Evolutionary conservation across 2,329 filamentous ascomycete genomes (phyloP).

Genomic region (Blastomyces percursus): DNA sequence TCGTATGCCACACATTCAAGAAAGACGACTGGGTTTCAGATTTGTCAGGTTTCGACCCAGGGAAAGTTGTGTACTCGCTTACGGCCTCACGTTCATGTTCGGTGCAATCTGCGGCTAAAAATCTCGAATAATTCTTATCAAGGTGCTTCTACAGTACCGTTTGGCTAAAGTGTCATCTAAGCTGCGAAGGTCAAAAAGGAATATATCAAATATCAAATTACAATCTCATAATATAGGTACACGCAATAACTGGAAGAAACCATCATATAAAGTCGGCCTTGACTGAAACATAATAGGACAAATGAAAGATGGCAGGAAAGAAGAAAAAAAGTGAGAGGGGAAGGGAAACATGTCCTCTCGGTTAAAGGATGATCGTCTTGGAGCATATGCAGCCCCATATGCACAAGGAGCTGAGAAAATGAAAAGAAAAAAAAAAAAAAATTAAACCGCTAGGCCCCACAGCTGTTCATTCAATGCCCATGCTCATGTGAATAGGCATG

Average conservation of each 20-base stretch:
- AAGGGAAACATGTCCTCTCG: slow-evolving; percentile 21
- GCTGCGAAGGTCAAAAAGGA: background rate
- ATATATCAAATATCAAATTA: background rate
- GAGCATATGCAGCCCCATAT: slow-evolving; percentile 17
- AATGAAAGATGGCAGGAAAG: slow-evolving; percentile 21
- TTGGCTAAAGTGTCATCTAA: no score
- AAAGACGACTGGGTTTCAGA: no score
- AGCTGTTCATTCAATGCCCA: background rate
- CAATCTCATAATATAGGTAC: background rate
- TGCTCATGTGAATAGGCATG: slow-evolving; percentile 13
- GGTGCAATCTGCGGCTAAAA: background rate
- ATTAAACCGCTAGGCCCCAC: background rate
- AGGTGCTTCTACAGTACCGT: background rate
- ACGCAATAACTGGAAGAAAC: background rate
- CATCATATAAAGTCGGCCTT: background rate
- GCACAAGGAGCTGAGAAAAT: background rate
- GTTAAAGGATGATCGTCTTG: slow-evolving; percentile 17
- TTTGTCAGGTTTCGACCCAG: background rate
- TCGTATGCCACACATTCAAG: background rate
- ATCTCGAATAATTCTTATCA: background rate
- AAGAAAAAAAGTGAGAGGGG: background rate
- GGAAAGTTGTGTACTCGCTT: background rate
- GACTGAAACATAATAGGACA: background rate
- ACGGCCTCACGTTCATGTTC: background rate
- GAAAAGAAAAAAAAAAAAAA: background rate